A percentile compares a stretch with the other conserved stretches of the same genome.
Evolutionary conservation across 495 filamentous ascomycete genomes (phyloP).

Genomic region (Aspergillus conjunctus): DNA sequence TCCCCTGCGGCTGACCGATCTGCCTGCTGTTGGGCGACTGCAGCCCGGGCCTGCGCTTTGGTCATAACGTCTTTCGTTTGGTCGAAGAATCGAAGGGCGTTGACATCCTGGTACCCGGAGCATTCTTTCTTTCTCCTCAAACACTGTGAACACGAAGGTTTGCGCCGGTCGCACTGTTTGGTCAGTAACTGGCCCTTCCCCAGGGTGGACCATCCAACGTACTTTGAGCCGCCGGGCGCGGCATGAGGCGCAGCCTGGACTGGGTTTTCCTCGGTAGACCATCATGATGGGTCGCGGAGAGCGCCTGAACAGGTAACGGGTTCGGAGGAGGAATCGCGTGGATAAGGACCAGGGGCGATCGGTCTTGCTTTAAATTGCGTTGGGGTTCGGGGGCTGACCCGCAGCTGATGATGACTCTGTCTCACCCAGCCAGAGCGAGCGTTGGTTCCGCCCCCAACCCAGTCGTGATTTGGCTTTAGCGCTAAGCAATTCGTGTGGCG

Average conservation of each 20-base stretch:
- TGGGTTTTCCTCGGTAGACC: conserved; percentile 17
- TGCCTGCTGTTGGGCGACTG: not conserved
- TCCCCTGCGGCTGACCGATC: not conserved
- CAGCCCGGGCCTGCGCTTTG: not conserved
- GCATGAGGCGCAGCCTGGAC: conserved; percentile 15
- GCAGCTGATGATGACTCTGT: not conserved
- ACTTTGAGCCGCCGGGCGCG: conserved; percentile 15
- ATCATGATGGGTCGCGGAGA: conserved; percentile 3
- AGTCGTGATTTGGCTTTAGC: not conserved
- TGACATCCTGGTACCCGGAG: conserved; percentile 18
- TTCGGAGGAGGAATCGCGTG: not conserved
- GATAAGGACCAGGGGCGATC: not conserved
- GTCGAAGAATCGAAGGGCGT: conserved; percentile 16
- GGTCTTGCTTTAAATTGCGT: not conserved
- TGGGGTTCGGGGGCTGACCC: not conserved
- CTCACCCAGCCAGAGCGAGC: not conserved
- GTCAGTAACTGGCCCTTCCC: not conserved
- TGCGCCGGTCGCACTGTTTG: conserved; percentile 20
- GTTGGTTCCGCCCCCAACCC: not conserved
- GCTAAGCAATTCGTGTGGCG: not conserved
- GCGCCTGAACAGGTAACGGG: conserved; percentile 2
- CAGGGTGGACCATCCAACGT: not conserved
- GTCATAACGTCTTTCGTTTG: conserved; percentile 14
- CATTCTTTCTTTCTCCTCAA: conserved; percentile 17
- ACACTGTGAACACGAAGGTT: conserved; percentile 23